Base-by-base conservation (phyloP, 2,329 filamentous ascomycete species). In the Calonectria hongkongensis region DNA sequence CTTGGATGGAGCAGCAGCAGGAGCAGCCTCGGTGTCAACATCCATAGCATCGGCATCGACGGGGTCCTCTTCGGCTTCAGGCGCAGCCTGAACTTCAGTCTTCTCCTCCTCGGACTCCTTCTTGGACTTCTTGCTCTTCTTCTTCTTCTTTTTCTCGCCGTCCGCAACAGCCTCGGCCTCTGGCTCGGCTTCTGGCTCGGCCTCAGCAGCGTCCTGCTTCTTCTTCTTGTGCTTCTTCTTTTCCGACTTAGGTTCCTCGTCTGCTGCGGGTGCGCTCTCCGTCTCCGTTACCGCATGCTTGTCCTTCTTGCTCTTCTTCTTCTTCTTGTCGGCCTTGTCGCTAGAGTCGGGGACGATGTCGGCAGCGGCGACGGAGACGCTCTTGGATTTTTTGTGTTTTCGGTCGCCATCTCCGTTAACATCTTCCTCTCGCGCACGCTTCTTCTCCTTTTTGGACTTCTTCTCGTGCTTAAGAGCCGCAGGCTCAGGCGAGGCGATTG, bases 341-440 rank as follows among this genome's bases (percentile, higher is more conserved):
- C 78, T 79, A 62, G 77, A 79, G 54, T 82, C 79, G 27, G 74
- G 66, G 47, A 75, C 72, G 51, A 65, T 64, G 43, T 81, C 80
- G 56, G 73, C 80, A 62, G 50, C 65, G 27, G 33, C 28, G 43
- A 51, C 50, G 33, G 79, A 85, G 80, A 85, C 85, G 84, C 83
- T 87, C 81, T 88, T 89, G 6, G 87, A 87, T 72, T 87, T 88
- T 76, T 89, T 89, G 77, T 87, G 84, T 80, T 87, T 88, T 78
- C 86, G 85, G 72, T 88, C 86, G 43, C 81, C 79, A 58, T 84
- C 83, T 48, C 82, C 83, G 9, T 75, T 70, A 25, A 76, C 78
- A 47, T 88, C 86, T 30, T 88, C 86, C 62, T 88, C 86, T 51
- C 86, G 81, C 8, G 82, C 79, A 51, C 87, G 85, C 82, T 88